A percentile compares a stretch with the other conserved stretches of the same genome.
Evolutionary conservation across 345 rosid genomes (phyloP).

Genomic region (Punica granatum): DNA sequence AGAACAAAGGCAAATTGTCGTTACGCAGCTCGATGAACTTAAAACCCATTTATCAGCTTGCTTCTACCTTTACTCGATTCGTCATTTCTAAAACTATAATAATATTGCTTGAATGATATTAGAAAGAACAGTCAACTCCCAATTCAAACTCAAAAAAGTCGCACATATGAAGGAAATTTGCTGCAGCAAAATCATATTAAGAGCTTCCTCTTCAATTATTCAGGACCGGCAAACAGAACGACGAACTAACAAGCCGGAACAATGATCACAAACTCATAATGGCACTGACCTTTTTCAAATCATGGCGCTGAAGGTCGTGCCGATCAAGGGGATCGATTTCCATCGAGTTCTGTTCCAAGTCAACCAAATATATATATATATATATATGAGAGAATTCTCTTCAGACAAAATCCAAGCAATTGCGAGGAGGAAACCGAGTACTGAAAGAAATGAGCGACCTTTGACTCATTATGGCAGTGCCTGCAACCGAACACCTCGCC

Average conservation of each 20-base stretch:
- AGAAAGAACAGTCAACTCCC: no score
- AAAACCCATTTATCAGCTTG: no score
- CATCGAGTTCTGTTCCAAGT: constrained; percentile 24
- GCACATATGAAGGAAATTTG: no score
- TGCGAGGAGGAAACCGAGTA: background rate
- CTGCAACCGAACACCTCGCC: constrained; percentile 43
- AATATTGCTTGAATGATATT: no score
- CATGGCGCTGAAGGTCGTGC: constrained; percentile 47
- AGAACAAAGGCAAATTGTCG: background rate
- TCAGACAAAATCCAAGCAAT: background rate
- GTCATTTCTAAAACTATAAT: no score
- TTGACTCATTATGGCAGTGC: constrained; percentile 43
- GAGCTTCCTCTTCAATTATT: no score
- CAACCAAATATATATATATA: constrained; percentile 4
- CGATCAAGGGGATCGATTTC: constrained; percentile 28
- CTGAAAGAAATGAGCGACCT: constrained; percentile 13
- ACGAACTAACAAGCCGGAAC: no score
- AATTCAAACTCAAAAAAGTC: no score
- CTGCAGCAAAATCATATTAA: no score
- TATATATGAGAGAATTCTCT: background rate
- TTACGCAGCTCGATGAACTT: no score
- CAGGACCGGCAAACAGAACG: no score
- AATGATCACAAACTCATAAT: background rate
- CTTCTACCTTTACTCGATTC: background rate
- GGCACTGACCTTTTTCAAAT: constrained; percentile 26